Evolutionary conservation across 345 rosid genomes (phyloP).

Genomic region (Bruguiera parviflora): DNA sequence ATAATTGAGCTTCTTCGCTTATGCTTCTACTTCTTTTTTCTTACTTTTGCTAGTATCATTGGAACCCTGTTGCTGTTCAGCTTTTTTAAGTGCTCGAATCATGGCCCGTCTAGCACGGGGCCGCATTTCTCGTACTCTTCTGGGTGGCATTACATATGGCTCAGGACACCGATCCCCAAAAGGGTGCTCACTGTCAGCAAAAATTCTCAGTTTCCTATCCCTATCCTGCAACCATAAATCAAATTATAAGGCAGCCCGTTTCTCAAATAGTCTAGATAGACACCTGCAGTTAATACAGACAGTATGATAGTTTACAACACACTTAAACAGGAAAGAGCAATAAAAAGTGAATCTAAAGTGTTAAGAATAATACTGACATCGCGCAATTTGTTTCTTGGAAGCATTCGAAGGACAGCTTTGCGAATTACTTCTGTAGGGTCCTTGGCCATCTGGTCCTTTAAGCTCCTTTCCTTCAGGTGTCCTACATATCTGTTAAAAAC

Average conservation of each 20-base stretch:
- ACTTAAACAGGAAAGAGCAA: background rate
- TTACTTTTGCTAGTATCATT: conserved; percentile 46
- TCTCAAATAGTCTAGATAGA: background rate
- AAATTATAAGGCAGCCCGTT: background rate
- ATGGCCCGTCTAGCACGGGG: conserved; percentile 93
- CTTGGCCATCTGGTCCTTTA: conserved; percentile 88
- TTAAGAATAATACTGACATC: conserved; percentile 51
- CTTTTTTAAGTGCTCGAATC: conserved; percentile 85
- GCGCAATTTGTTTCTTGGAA: conserved; percentile 90
- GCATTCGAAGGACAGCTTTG: conserved; percentile 96
- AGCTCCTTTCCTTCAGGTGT: conserved; percentile 86
- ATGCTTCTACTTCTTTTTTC: conserved; percentile 43
- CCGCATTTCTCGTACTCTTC: conserved; percentile 79
- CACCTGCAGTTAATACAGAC: background rate
- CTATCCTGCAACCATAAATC: conserved; percentile 60
- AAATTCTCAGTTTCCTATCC: conserved; percentile 88
- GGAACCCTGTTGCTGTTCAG: conserved; percentile 54
- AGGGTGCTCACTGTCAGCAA: conserved; percentile 79
- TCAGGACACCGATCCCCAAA: conserved; percentile 73
- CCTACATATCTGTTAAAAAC: conserved; percentile 65
- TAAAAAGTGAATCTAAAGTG: background rate
- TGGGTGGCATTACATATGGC: conserved; percentile 74
- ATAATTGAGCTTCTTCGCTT: conserved; percentile 13
- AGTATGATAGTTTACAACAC: background rate
- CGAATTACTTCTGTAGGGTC: conserved; percentile 98